Base-by-base conservation (phyloP, 257 asterid species). In the Sherardia arvensis region DNA sequence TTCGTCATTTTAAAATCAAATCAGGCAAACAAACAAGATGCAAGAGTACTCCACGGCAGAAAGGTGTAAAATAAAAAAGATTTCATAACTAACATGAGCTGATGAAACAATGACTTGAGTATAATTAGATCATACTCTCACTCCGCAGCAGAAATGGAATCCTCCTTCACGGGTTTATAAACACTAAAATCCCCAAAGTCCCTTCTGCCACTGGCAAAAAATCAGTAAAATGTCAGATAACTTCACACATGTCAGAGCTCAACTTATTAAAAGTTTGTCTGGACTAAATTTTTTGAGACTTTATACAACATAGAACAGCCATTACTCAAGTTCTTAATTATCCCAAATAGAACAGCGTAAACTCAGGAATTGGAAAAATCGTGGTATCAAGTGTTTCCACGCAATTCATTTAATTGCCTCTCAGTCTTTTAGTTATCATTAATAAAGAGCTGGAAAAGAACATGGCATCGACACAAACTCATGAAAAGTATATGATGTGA, bases 101-200 rank as follows among this genome's bases (percentile, higher is more conserved):
- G 23, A 38, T n/a, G 33, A 30, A 7, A 21, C 22, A 26, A 48
- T 47, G 38, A 67, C 11, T 0, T n/a, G 21, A 59, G n/a, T 30
- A 58, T 25, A 21, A 53, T 32, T 17, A 10, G 40, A 62, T 62
- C 27, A 43, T 27, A 9, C 22, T 17, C 30, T 61, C 45, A 49
- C 9, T 66, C 56, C 12, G 10, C 71, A 61, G 65, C 69, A 34
- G 58, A 23, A 4, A 64, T 62, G 36, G 72, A 47, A 58, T 73
- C 71, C 61, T 71, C 70, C 38, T 72, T 77, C 72, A 72, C 56
- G 51, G 88, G 91, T 14, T 84, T 89, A 81, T 85, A 87, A 26
- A 89, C 91, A 14, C 96, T 89, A 80, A 80, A 87, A 45, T 87
- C 96, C 1, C 99, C 97, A 5, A 89, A 92, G 53, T 92, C 95